Percentiles rank a stretch among this genome's conserved stretches.
Evolutionary conservation across 1,284 basidiomycete genomes (phyloP).

Genomic region (Tylopilus sp.): DNA sequence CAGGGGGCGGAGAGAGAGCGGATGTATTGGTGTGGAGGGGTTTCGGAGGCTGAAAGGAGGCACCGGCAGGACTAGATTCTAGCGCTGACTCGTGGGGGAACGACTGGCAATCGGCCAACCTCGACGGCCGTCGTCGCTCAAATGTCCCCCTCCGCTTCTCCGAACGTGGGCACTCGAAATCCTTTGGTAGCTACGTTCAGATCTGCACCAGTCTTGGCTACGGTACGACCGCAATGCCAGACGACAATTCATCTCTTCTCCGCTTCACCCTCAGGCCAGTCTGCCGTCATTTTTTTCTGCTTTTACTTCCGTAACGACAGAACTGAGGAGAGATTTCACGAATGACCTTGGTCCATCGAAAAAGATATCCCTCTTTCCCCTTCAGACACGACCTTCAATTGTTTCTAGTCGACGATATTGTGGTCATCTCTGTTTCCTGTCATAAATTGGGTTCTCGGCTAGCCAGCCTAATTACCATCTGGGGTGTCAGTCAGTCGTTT

Average conservation of each 20-base stretch:
- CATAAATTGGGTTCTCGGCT: conserved; percentile 67
- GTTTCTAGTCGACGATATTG: conserved; percentile 48
- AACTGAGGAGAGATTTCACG: conserved; percentile 58
- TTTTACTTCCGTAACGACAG: conserved; percentile 54
- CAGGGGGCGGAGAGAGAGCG: too few species aligned
- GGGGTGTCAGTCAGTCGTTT: conserved; percentile 40
- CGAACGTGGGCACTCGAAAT: conserved; percentile 45
- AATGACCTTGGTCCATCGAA: conserved; percentile 51
- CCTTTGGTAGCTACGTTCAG: conserved; percentile 39
- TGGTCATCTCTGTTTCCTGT: conserved; percentile 67
- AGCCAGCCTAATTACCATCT: conserved; percentile 41
- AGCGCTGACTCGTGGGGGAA: too few species aligned
- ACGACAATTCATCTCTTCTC: conserved; percentile 32
- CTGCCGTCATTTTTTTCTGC: conserved; percentile 46
- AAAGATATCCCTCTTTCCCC: conserved; percentile 34
- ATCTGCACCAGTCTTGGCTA: conserved; percentile 34
- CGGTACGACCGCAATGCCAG: conserved; percentile 30
- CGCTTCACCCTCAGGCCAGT: conserved; percentile 35
- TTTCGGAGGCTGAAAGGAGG: too few species aligned
- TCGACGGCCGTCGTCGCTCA: too few species aligned
- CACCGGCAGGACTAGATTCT: too few species aligned
- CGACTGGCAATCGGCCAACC: too few species aligned
- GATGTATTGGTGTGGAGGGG: too few species aligned
- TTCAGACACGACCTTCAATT: neutral
- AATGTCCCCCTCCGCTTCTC: conserved; percentile 31